Conservation (phyloP, 306 rosid species). For the Citrullus mucosospermus region DNA sequence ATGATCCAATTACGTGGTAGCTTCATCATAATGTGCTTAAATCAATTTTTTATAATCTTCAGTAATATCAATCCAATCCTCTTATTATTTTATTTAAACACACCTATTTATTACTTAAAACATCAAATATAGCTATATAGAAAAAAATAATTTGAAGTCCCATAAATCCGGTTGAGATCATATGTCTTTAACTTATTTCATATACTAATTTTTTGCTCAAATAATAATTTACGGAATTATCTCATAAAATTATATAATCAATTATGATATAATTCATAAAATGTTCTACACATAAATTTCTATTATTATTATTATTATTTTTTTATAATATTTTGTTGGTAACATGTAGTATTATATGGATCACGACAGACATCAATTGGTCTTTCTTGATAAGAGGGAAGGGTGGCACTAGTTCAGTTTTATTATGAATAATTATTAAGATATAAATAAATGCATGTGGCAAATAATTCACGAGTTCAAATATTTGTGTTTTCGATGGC, state of each 20-base stretch:
- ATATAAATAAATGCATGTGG: background rate
- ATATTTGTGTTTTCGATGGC: too few species aligned
- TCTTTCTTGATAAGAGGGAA: background rate
- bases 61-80: background rate
- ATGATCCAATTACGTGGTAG: background rate
- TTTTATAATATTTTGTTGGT: background rate
- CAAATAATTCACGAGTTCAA: background rate
- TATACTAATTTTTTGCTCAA: background rate
- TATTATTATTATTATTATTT: background rate
- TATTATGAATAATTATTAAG: background rate
- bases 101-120: background rate
- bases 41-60: background rate
- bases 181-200: background rate
- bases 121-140: background rate
- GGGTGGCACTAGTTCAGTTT: background rate
- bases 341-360: background rate
- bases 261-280: background rate
- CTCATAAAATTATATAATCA: background rate
- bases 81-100: background rate
- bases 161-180: background rate
- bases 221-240: background rate
- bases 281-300: background rate
- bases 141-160: background rate
- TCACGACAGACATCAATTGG: background rate
- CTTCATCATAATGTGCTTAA: background rate